These are phyloP conservation scores for Rhododendron williamsianum DNA, from an alignment of 148 eudicot genomes.

Conservation along the genomic window DNA sequence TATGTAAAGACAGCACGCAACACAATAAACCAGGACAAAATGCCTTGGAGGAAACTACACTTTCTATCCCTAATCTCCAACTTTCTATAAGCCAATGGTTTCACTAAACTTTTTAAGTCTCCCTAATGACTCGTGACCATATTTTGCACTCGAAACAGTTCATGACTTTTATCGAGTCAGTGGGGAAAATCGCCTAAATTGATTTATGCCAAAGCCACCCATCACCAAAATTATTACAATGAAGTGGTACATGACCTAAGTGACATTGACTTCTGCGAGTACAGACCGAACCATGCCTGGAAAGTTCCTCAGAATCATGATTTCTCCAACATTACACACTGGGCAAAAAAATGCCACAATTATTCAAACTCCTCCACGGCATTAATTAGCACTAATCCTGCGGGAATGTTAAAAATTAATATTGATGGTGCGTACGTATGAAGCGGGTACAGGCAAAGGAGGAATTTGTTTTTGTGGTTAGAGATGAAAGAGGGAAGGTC, in stretches of 20 bases:
- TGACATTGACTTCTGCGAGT: background rate
- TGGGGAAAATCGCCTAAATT: background rate
- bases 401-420: too few relatives aligned
- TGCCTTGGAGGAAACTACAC: background rate
- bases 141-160: background rate
- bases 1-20: background rate
- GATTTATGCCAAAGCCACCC: background rate
- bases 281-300: background rate
- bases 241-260: background rate
- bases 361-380: background rate
- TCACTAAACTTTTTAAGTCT: background rate
- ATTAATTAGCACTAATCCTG: too few relatives aligned
- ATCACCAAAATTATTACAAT: background rate
- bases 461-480: too few relatives aligned
- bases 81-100: constrained; percentile 8
- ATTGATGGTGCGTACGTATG: too few relatives aligned
- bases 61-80: background rate
- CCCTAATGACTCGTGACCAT: background rate
- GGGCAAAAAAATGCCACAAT: background rate
- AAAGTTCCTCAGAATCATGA: background rate
- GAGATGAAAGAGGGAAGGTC: too few relatives aligned
- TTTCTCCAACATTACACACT: background rate
- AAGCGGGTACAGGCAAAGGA: too few relatives aligned
- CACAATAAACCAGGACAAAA: background rate
- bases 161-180: background rate